Evolutionary conservation across 164 flowering plant species (phyloP), one percentile per base, ranked within the genome.

Genomic region (Aristolochia californica): DNA sequence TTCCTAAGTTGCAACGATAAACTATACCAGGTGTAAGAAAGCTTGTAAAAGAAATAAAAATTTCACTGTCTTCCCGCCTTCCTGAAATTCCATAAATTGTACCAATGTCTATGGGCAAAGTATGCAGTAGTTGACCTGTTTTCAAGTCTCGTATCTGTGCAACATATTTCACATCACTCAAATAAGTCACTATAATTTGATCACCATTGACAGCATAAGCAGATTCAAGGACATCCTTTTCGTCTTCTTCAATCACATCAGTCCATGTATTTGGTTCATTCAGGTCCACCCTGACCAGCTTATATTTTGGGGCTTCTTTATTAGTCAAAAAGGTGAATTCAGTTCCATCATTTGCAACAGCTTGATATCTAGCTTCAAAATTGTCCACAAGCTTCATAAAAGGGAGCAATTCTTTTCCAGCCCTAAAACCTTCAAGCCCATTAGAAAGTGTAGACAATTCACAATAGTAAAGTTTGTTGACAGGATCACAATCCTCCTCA

Each of bases 11-110:
- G 72, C 93, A 94, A 57, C 73, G 80, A 59, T 90, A 94, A 25
- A 94, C 80, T 28, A 87, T 81, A 43, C 97, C 94, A 59, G 99
- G 96, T n/a, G 84, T 69, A 21, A 94, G 94, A 63, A 94, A 94
- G 77, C 94, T 82, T 34, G 84, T 80, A 71, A 90, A 94, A 43
- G 76, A 76, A 72, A 94, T 63, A 62, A 94, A 94, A 63, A 82
- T 47, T 16, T 62, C 62, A 43, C 57, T 74, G 66, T 94, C 93
- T 67, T 81, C 69, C 18, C 97, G 84, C 54, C 85, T 67, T 13
- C 83, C 86, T 68, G 95, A 82, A 54, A 86, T 74, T 16, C 69
- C 84, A 68, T 27, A 23, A 48, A 94, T 89, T 13, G 89, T 53
- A 48, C 99, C 97, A 66, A 94, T 90, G 43, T 86, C 97, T 55